Evolutionary conservation across 1,284 basidiomycete genomes (phyloP), one percentile per base, ranked within the genome.

Genomic region (Erythrobasidium hasegawianum): DNA sequence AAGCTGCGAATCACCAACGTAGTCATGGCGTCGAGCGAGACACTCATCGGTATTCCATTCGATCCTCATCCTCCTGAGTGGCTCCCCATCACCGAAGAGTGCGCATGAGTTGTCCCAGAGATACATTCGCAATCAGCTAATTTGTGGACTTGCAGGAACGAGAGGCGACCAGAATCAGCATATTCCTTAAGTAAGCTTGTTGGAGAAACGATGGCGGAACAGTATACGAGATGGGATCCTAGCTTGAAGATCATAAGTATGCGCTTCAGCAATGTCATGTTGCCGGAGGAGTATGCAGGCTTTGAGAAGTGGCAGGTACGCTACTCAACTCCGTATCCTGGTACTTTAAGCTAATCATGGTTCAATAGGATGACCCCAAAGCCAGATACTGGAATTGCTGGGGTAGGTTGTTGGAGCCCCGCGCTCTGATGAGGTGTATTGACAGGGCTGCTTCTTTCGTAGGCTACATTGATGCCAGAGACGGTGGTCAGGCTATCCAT

Each of bases 181-280:
- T 79, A 79, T 66, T 75, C 74, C 7, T 71, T 79, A 14, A 71
- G 73, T 53, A 79, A 79, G 71, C 71, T 78, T 26, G 64, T 79
- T n/a, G 77, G 77, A 1, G 78, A 79, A 65, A 76, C 76, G 39
- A 75, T 78, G 70, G 72, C 73, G 1, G 77, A 77, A 41, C 77
- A 79, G 62, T 78, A 71, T 68, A 73, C 71, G 5, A 64, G 77
- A 24, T 79, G 78, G 78, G 75, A 77, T 49, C 72, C 75, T 5
- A 71, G 74, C 40, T 61, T 72, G n/a, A 79, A 78, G 68, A 74
- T 78, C 60, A 70, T 78, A 67, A 77, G 73, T 49, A 73, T 78
- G 68, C 71, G 78, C 0, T 74, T 79, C 64, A 75, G 73, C 64
- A 79, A 79, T 59, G 77, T 79, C 52, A 78, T 78, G 73, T 70